Base-by-base conservation (phyloP, 495 filamentous ascomycete genomes). In the Hypoxylon trugodes region DNA sequence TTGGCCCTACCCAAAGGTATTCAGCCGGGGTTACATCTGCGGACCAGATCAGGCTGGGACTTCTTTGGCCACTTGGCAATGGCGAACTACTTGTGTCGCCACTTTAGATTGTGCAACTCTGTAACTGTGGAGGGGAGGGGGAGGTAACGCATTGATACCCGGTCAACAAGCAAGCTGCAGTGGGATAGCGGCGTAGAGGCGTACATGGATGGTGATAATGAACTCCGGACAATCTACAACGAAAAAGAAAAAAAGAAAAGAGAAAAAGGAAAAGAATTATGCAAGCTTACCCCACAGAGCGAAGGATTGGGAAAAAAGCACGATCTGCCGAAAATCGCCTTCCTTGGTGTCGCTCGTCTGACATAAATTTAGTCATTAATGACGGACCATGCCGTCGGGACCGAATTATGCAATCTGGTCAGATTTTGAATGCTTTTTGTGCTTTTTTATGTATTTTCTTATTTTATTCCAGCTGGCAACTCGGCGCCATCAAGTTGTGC, bases 311-410 rank as follows among this genome's bases (percentile, higher is more conserved):
- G 53, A 33, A 46, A 56, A 33, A 37, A 51, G 61, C 42, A 50
- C 12, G 36, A 65, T 65, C 61, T 66, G 37, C 62, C 55, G 56
- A 55, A 18, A 56, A 66, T 66, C 62, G 46, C n/a, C n/a, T 50
- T 47, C 16, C 53, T 46, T 53, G 26, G 36, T 30, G 7, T 30
- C 13, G 8, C 2, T 28, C 28, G 51, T 62, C 42, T 55, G 49
- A 21, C 47, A 49, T 62, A 62, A 43, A 63, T 63, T 63, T 56
- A 63, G 52, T 40, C 33, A 49, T 49, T 32, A 21, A 54, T 54
- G 40, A 52, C 41, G 48, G 61, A 41, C 58, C 58, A 45, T 51
- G 33, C 18, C 15, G 15, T 45, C 45, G 51, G 59, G 30, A 41
- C 59, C 49, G 30, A 54, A 42, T 18, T 50, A 41, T 46, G 59